Base-by-base conservation (phyloP, 345 rosid genomes). In the Brassica nigra region DNA sequence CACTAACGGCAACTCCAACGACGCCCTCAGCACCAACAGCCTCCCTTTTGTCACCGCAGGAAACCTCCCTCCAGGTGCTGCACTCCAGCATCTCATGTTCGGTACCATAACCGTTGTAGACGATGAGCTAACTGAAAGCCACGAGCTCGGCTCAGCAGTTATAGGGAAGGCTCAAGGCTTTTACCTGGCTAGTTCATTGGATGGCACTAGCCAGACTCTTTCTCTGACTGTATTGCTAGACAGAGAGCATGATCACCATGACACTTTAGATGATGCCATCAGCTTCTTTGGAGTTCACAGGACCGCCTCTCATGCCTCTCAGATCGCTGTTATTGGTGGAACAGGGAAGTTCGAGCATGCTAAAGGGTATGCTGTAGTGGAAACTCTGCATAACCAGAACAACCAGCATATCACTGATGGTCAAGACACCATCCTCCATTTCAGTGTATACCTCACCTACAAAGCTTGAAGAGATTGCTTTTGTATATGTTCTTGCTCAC, bases 201-300 rank as follows among this genome's bases (percentile, higher is more conserved):
- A 95, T 6, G 97, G 97, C 1, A 88, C 92, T 8, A 93, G 98
- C n/a, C 99, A 93, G 49, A 95, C 98, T 5, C 73, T 95, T 79
- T 90, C 94, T 4, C 8, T 89, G 68, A 93, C 97, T 0, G 80
- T 86, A 15, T 29, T 91, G 76, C 76, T 93, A 8, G 90, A 90
- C 11, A 85, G 82, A 7, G 86, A 82, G 8, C 86, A 83, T 12
- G 86, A 85, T 9, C 83, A 78, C 7, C 86, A 83, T 3, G 86
- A 76, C 27, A 86, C 71, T 16, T 39, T 76, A 33, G 89, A 77
- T 10, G 95, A 95, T 47, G 86, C 87, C 3, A 87, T 91, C 29
- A 91, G 97, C 68, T 89, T 95, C 83, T 95, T 95, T 31, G 98
- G 99, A 1, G 97, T 95, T 66, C 97, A 95, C 66, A 44, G 97